Evolutionary conservation across 768 basidiomycete genomes (phyloP).

Genomic region (Lentinula boryana): DNA sequence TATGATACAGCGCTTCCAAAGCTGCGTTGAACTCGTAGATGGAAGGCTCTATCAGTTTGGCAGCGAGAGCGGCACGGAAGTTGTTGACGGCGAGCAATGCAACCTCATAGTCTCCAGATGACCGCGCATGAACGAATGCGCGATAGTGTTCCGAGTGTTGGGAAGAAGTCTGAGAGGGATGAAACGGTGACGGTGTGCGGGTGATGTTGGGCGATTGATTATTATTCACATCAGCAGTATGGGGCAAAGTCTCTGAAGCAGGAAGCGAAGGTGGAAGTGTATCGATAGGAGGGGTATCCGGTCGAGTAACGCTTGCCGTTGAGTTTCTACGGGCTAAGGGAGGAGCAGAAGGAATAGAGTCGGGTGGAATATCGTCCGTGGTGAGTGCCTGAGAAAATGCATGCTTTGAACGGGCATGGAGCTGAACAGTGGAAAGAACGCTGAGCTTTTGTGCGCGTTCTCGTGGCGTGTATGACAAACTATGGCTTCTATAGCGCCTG

Average conservation of each 20-base stretch:
- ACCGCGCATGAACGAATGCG: conserved; percentile 21
- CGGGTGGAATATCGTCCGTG: conserved; percentile 13
- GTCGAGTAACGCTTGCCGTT: conserved; percentile 3
- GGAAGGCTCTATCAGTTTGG: conserved; percentile 21
- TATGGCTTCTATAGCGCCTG: conserved; percentile 51
- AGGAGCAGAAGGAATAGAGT: conserved; percentile 10
- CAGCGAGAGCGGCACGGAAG: conserved; percentile 27
- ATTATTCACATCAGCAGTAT: neutral
- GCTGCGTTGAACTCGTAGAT: conserved; percentile 59
- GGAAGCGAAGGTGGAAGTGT: conserved; percentile 9
- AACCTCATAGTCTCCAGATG: conserved; percentile 16
- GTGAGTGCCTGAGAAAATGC: conserved; percentile 34
- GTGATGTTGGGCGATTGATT: neutral
- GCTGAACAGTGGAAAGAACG: conserved; percentile 58
- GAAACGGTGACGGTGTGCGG: conserved; percentile 12
- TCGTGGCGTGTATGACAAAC: conserved; percentile 43
- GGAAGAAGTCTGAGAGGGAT: conserved; percentile 13
- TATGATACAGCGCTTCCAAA: conserved; percentile 43
- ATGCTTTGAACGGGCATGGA: conserved; percentile 58
- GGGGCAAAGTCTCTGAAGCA: conserved; percentile 5
- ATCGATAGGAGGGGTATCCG: conserved; percentile 1
- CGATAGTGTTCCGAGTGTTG: conserved; percentile 12
- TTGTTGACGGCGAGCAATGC: conserved; percentile 30
- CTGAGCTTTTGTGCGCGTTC: conserved; percentile 41
- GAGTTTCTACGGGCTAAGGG: conserved; percentile 12